Base-by-base conservation (phyloP, 371 early-diverging fungal genomes). In the Nematocida major region DNA sequence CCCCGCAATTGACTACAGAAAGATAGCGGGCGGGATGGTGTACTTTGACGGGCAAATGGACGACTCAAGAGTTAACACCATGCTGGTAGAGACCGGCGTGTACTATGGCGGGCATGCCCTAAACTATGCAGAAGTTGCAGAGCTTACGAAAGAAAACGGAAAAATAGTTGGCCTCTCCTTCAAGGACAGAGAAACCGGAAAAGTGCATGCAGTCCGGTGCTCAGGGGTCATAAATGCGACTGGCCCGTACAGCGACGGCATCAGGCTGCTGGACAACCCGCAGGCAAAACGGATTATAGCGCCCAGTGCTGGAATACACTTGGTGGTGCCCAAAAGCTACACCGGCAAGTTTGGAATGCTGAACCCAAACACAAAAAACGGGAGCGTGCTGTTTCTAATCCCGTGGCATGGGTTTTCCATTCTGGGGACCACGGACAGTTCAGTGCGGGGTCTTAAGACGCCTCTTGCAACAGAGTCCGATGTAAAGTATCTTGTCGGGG, bases 11-110 rank as follows among this genome's bases (percentile, higher is more conserved):
- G 90, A 92, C 81, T 87, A 88, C 54, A 91, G 94, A 59, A 87
- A 87, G 34, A 85, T 97, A 30, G 90, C 90, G 3, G 97, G 97
- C 30, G 91, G 95, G 11, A 86, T 98, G 80, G 92, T 95, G 28
- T 98, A 96, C 84, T 94, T 92, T 82, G 99, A 98, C 85, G 98
- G 94, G 50, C 92, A 92, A 78, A 93, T 95, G 84, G 93, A 96
- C 86, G 99, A 98, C 81, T 89, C 94, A 2, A 87, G 97, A 68
- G 93, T 93, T 91, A 96, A 96, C 82, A 91, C 96, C 13, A 91
- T 95, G 18, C 86, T 98, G 28, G 91, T 91, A 0, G 82, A 95
- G 79, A 97, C 97, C 0, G 93, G 96, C 26, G 89, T 90, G 2
- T 88, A 88, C 20, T 88, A 94, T 78, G 97, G 96, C 63, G 97